Percentiles rank a stretch among this genome's conserved stretches.
These are phyloP conservation scores for Tremella mesenterica DNA, from an alignment of 768 basidiomycete genomes.

Conservation along the genomic window DNA sequence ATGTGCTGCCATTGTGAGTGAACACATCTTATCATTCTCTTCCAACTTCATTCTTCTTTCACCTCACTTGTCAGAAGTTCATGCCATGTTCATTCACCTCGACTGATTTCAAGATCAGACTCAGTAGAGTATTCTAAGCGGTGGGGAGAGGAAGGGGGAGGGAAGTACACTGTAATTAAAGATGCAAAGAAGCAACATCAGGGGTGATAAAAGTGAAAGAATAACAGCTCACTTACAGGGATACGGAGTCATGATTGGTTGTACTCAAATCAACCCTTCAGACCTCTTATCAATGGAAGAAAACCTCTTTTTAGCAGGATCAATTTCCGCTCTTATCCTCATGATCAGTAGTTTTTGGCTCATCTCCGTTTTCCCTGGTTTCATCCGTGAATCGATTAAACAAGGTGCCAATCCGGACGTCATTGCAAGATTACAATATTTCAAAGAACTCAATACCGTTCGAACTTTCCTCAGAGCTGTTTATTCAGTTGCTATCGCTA, in stretches of 20 bases:
- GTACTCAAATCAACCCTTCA: constrained; percentile 17
- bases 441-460: constrained; percentile 27
- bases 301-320: constrained; percentile 28
- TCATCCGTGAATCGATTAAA: constrained; percentile 28
- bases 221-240: constrained; percentile 1
- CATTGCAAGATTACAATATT: constrained; percentile 26
- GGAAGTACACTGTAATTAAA: no score
- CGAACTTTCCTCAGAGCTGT: constrained; percentile 25
- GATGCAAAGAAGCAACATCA: no score
- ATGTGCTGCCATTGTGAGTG: constrained; percentile 77
- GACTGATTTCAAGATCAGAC: no score
- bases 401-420: constrained; percentile 37
- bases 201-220: neutral
- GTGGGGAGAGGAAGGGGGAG: no score
- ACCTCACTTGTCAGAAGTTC: no score
- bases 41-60: no score
- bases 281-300: constrained; percentile 29
- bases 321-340: constrained; percentile 12
- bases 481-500: constrained; percentile 19
- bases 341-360: constrained; percentile 19
- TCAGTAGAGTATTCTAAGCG: no score
- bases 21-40: constrained; percentile 40
- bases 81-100: no score
- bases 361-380: constrained; percentile 22
- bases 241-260: constrained; percentile 8